Evolutionary conservation across 2,329 filamentous ascomycete species (phyloP), one percentile per base, ranked within the genome.

Genomic region (Keithomyces neogunnii): DNA sequence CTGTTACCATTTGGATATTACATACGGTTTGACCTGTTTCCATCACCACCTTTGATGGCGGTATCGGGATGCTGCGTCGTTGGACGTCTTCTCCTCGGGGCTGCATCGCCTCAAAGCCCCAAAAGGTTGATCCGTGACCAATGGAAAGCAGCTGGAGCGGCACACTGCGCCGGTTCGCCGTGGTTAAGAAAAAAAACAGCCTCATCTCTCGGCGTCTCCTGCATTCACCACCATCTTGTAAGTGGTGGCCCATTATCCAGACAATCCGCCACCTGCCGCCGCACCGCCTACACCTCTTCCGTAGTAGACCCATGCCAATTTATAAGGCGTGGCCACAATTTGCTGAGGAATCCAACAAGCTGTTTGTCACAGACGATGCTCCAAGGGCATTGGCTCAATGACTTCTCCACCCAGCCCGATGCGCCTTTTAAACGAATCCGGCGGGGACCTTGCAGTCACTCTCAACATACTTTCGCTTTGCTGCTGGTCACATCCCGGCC

Each of bases 381-480:
- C 29, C 26, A 35, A 40, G 43, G 35, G 28, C 28, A 28, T 29
- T 39, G 39, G 7, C n/a, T 26, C 19, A 19, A 19, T 19, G 19
- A 19, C 19, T 36, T 43, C 51, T 49, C 42, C 47, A 47, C 49
- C 47, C 43, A 50, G 36, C 43, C 43, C 35, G 36, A 42, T 51
- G 62, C 62, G 62, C 56, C 61, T 64, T 64, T 62, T 64, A 63
- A 43, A 61, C 59, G 61, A 59, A 63, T 61, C 54, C 47, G 43
- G 51, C 49, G 47, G 55, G 50, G 51, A 45, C 39, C 33, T 45
- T 39, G 4, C 46, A 36, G 33, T 19, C 19, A 19, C 1, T 19
- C 19, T 19, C 19, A 19, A 19, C 19, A 19, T 19, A 19, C 19
- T 19, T 19, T 19, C 19, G 19, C 19, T 19, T 19, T 19, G 19